Percentiles rank a stretch among this genome's conserved stretches.
These are phyloP conservation scores for Sugiyamaella pinicola DNA, from an alignment of 1,139 yeast genomes.

Conservation along the genomic window DNA sequence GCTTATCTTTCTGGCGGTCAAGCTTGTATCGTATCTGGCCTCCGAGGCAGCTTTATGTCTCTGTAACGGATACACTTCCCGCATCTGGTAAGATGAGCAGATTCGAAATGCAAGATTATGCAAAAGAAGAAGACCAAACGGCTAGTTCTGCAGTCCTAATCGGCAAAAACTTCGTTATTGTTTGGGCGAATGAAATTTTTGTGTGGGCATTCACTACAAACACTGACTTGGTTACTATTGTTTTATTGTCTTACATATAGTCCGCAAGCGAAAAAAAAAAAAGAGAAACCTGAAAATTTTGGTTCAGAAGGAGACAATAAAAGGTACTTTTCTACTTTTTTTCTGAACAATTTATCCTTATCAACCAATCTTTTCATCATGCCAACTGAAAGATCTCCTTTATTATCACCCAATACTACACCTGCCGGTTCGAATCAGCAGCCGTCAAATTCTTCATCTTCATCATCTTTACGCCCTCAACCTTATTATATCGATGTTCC, in stretches of 20 bases:
- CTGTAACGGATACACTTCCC: constrained; percentile 8
- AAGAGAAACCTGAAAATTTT: too few relatives aligned
- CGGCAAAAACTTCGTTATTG: background rate
- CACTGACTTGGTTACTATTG: too few relatives aligned
- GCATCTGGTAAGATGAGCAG: too few relatives aligned
- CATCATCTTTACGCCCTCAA: constrained; percentile 5
- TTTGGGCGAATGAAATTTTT: background rate
- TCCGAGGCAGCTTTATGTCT: constrained; percentile 4
- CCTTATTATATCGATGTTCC: constrained; percentile 24
- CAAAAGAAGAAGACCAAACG: background rate
- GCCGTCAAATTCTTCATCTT: background rate
- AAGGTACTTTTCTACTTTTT: too few relatives aligned
- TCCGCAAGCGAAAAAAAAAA: too few relatives aligned
- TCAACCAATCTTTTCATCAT: too few relatives aligned
- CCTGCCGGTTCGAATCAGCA: background rate
- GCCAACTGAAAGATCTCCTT: constrained; percentile 21
- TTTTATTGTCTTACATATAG: too few relatives aligned
- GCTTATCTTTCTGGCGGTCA: too few relatives aligned
- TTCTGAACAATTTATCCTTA: too few relatives aligned
- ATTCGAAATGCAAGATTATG: constrained; percentile 17
- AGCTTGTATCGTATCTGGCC: too few relatives aligned
- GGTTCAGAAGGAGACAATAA: too few relatives aligned
- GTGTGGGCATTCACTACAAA: too few relatives aligned
- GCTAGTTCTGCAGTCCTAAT: constrained; percentile 4
- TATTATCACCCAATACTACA: constrained; percentile 8